Percentiles rank a stretch among this genome's conserved stretches.
These are phyloP conservation scores for Phytopythium boreale DNA, from an alignment of 352 stramenopile species.

Conservation along the genomic window DNA sequence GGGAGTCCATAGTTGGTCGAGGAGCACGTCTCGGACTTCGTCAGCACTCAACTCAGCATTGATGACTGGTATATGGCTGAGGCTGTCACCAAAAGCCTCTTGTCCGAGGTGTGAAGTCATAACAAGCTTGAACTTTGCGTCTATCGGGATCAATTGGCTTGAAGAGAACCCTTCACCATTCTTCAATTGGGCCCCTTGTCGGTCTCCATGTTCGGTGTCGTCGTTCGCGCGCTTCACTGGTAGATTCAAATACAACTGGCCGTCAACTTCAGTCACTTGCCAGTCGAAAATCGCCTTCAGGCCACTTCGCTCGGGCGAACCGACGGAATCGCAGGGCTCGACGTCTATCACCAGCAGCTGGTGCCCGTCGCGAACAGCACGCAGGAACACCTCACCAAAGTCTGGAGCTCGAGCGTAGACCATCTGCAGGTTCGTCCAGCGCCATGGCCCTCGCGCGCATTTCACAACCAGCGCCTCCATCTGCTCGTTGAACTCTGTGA, in stretches of 20 bases:
- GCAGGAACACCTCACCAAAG: slow-evolving; percentile 27
- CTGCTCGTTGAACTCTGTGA: slow-evolving; percentile 36
- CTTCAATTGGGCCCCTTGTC: not conserved
- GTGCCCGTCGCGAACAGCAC: slow-evolving; percentile 39
- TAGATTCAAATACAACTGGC: slow-evolving; percentile 20
- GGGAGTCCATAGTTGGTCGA: slow-evolving; percentile 49
- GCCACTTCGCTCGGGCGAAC: slow-evolving; percentile 9
- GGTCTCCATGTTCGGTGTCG: not conserved
- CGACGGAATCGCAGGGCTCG: slow-evolving; percentile 33
- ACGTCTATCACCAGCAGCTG: slow-evolving; percentile 63
- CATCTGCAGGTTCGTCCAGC: slow-evolving; percentile 45
- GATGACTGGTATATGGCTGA: slow-evolving; percentile 32
- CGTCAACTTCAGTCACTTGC: slow-evolving; percentile 18
- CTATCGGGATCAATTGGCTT: slow-evolving; percentile 19
- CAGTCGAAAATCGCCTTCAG: slow-evolving; percentile 28
- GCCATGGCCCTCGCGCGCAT: slow-evolving; percentile 34
- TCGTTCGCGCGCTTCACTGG: not conserved
- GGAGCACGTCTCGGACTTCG: slow-evolving; percentile 30
- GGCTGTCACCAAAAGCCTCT: slow-evolving; percentile 36
- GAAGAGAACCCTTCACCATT: not conserved
- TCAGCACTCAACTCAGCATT: slow-evolving; percentile 21
- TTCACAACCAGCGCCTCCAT: slow-evolving; percentile 43
- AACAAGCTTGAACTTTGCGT: slow-evolving; percentile 40
- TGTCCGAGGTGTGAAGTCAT: slow-evolving; percentile 28
- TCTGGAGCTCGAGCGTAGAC: slow-evolving; percentile 28